These are phyloP conservation scores for Kalanchoe fedtschenkoi DNA, from an alignment of 164 flowering plant genomes.

Conservation along the genomic window DNA sequence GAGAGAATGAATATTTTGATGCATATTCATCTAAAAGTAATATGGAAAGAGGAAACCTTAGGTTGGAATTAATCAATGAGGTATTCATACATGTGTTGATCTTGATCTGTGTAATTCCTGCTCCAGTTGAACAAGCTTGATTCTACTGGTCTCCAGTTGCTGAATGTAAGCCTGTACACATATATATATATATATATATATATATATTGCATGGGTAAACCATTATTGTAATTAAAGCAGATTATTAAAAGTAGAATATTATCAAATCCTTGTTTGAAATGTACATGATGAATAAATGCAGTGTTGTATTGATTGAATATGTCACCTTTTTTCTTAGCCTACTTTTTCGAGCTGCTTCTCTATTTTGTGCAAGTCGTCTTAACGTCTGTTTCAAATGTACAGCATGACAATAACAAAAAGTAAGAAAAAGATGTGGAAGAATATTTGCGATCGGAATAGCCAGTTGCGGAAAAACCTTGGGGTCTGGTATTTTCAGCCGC, in stretches of 20 bases:
- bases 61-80: background rate
- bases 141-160: conserved; percentile 4
- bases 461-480: background rate
- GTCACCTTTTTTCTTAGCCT: conserved; percentile 89
- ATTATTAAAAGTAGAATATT: too few relatives aligned
- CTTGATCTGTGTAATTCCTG: conserved; percentile 2
- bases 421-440: background rate
- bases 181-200: too few relatives aligned
- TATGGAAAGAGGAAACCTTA: background rate
- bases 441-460: too few relatives aligned
- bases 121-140: conserved; percentile 4
- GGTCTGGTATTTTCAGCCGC: background rate
- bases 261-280: too few relatives aligned
- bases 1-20: background rate
- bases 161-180: background rate
- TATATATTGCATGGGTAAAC: too few relatives aligned
- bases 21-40: background rate
- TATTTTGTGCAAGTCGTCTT: conserved; percentile 98
- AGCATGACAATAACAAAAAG: background rate
- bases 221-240: too few relatives aligned
- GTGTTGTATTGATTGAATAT: background rate
- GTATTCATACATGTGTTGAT: conserved; percentile 2
- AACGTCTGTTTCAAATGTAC: conserved; percentile 46
- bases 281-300: too few relatives aligned
- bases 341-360: conserved; percentile 99